Evolutionary conservation across 1,284 basidiomycete genomes (phyloP).

Genomic region (Termitomyces sp.): DNA sequence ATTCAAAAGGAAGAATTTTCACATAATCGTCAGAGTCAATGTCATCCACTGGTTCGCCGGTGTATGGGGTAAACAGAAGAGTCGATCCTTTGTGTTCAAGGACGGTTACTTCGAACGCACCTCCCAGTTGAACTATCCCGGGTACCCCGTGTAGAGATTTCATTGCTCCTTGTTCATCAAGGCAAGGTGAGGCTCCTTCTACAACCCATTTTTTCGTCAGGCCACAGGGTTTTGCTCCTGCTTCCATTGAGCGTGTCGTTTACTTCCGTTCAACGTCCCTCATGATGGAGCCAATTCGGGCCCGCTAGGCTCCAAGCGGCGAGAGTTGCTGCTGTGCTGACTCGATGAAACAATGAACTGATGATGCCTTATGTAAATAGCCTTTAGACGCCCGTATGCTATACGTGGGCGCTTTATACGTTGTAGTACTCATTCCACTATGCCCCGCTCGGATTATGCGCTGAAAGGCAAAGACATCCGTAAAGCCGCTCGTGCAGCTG

Average conservation of each 20-base stretch:
- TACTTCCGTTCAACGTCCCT: too few species aligned
- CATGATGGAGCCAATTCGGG: too few species aligned
- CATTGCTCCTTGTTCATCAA: background rate
- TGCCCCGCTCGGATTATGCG: background rate
- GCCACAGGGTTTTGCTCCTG: too few species aligned
- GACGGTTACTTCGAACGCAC: background rate
- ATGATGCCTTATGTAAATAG: too few species aligned
- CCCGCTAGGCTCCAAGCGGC: too few species aligned
- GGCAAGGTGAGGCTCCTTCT: background rate
- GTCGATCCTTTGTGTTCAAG: background rate
- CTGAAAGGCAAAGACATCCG: slow-evolving; percentile 8
- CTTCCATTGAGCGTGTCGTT: too few species aligned
- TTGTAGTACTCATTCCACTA: background rate
- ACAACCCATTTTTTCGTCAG: background rate
- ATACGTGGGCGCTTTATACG: background rate
- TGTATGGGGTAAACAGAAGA: background rate
- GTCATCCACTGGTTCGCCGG: background rate
- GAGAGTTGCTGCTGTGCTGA: too few species aligned
- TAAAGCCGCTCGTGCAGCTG: slow-evolving; percentile 17
- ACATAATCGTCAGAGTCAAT: background rate
- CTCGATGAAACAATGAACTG: too few species aligned
- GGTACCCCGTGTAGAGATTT: background rate
- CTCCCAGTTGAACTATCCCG: background rate
- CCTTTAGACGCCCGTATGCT: background rate
- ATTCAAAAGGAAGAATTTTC: background rate